Percentiles rank a stretch among this genome's conserved stretches.
phyloP scores from a whole-genome alignment of 2,329 filamentous ascomycete species.

The Fusarium fujikuroi region DNA sequence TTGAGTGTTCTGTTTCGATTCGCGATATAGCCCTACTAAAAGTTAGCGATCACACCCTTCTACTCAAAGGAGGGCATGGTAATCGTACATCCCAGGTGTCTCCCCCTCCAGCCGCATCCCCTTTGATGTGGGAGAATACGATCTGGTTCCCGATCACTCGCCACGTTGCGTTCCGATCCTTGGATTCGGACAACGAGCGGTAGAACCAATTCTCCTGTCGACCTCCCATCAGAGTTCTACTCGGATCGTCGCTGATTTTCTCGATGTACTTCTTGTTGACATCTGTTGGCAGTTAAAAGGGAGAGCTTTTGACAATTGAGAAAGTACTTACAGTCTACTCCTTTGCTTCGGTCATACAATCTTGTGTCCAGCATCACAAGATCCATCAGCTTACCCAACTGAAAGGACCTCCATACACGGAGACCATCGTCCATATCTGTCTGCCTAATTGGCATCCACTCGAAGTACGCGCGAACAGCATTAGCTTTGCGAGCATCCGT shows the following conservation, averaged over 20 bases:
- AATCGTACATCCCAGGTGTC: background rate
- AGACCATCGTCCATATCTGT: slow-evolving; percentile 1
- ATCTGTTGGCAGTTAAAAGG: background rate
- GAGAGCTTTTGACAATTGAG: accelerated
- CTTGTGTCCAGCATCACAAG: background rate
- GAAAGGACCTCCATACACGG: background rate
- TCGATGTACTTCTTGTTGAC: background rate
- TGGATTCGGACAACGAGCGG: background rate
- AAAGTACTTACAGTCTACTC: background rate
- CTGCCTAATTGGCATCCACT: slow-evolving; percentile 11
- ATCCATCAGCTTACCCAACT: background rate
- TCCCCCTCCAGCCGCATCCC: background rate
- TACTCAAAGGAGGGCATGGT: no score
- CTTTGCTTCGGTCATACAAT: slow-evolving; percentile 4
- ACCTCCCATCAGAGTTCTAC: background rate
- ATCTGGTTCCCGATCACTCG: slow-evolving; percentile 3
- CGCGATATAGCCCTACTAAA: slow-evolving; percentile 1
- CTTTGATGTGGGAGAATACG: background rate
- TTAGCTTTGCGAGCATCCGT: slow-evolving; percentile 2
- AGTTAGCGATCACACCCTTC: no score
- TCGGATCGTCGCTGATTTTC: background rate
- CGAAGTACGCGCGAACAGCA: slow-evolving; percentile 1
- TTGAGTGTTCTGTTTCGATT: slow-evolving; percentile 3
- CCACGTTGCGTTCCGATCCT: background rate
- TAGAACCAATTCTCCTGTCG: slow-evolving; percentile 9